Evolutionary conservation across 2,329 filamentous ascomycete genomes (phyloP), one percentile per base, ranked within the genome.

Genomic region (Fusarium buharicum): DNA sequence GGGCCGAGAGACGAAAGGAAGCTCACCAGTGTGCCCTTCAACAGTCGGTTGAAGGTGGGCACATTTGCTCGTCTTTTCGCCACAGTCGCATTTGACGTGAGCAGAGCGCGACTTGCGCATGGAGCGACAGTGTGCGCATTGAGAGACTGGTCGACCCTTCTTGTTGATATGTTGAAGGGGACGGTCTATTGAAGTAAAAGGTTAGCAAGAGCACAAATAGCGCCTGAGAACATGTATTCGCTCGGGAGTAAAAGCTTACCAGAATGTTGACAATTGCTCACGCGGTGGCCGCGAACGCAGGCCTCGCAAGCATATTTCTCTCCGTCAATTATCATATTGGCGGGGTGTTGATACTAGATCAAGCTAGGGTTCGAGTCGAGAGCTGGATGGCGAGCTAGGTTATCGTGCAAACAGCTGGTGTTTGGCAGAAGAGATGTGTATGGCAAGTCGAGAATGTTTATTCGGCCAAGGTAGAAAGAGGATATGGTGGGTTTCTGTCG

Each of bases 231-330:
- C 28, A 36, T 52, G n/a, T 16, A 30, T 38, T 12, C 12, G 17
- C 37, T 55, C 47, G 45, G 40, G 34, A 57, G 34, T 24, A 44
- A 46, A 18, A 33, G 58, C 91, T 83, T 87, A 97, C 93, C 93
- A 77, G 87, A 86, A 79, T 99, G 95, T 78, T 94, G 92, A 84
- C 95, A 99, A 77, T 95, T 97, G 89, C 93, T 98, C 76, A 99
- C 95, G 76, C 95, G 92, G 82, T 99, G 95, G 75, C 95, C 95
- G 79, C 95, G 91, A 76, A 99, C 93, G 82, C 95, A 99, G 81
- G 93, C 93, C 82, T 96, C 92, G 84, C 94, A 98, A 79, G 94
- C 94, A 83, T 87, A 98, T 84, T 98, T 98, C 83, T 97, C 92
- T 78, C 94, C 94, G 84, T 97, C 89, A 77, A 93, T 91, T 77